These are phyloP conservation scores for Aspergillus costaricaensis DNA, from an alignment of 2,329 filamentous ascomycete species.

Conservation along the genomic window DNA sequence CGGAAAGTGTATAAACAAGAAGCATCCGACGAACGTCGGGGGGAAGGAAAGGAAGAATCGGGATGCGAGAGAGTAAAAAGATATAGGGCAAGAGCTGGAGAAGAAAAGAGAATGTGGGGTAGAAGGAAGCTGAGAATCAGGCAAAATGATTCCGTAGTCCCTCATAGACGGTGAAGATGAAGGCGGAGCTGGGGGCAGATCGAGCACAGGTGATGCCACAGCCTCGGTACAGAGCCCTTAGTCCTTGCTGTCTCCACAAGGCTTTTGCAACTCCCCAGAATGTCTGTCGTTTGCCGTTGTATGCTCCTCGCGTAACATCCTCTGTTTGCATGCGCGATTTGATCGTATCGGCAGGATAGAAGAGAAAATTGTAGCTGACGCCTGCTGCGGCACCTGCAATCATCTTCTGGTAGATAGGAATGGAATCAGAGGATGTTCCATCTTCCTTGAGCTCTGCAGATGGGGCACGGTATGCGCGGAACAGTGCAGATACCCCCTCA, in stretches of 20 bases:
- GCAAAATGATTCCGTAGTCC: constrained; percentile 70
- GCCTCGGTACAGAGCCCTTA: constrained; percentile 86
- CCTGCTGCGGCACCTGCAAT: constrained; percentile 83
- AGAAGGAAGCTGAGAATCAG: constrained; percentile 23
- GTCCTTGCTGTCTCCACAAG: constrained; percentile 79
- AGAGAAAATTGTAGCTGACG: constrained; percentile 93
- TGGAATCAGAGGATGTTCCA: constrained; percentile 32
- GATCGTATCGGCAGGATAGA: constrained; percentile 96
- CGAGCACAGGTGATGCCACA: constrained; percentile 90
- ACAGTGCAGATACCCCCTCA: constrained; percentile 73
- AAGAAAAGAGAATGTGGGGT: not conserved
- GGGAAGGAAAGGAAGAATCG: not conserved
- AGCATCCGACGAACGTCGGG: not conserved
- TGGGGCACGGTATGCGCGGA: constrained; percentile 58
- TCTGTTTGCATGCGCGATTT: constrained; percentile 96
- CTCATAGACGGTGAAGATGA: constrained; percentile 96
- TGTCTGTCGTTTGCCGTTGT: constrained; percentile 57
- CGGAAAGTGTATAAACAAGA: constrained; percentile 8
- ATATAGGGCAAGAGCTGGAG: not conserved
- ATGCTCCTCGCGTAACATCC: constrained; percentile 53
- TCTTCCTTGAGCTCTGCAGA: not conserved
- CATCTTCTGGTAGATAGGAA: constrained; percentile 86
- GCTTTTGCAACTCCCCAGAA: constrained; percentile 72
- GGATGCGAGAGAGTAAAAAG: constrained; percentile 1
- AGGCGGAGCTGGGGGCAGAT: constrained; percentile 91